These are phyloP conservation scores for Melanomma pulvis-pyrius DNA, from an alignment of 495 filamentous ascomycete species.

Conservation along the genomic window DNA sequence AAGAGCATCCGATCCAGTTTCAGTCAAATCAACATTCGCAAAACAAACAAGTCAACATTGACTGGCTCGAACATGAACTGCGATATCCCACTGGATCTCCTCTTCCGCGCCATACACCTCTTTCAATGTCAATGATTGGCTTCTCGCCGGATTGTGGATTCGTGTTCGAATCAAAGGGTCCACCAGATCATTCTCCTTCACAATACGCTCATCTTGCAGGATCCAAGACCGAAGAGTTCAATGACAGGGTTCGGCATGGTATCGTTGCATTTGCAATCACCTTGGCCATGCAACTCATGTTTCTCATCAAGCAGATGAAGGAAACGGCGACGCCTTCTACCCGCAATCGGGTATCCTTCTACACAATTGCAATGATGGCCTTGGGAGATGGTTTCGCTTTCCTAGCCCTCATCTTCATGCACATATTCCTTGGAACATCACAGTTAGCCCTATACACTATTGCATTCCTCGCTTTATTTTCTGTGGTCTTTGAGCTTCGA, in stretches of 20 bases:
- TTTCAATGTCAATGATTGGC: slow-evolving; percentile 80
- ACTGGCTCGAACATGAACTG: slow-evolving; percentile 79
- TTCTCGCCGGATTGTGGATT: slow-evolving; percentile 95
- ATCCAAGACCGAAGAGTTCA: slow-evolving; percentile 75
- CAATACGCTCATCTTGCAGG: slow-evolving; percentile 72
- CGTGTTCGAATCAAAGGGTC: slow-evolving; percentile 84
- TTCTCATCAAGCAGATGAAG: slow-evolving; percentile 84
- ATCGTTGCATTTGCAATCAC: slow-evolving; percentile 67
- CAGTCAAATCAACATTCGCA: slow-evolving; percentile 31
- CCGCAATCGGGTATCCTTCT: slow-evolving; percentile 85
- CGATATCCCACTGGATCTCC: slow-evolving; percentile 83
- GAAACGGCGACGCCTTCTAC: slow-evolving; percentile 95
- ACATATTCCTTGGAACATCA: slow-evolving; percentile 56
- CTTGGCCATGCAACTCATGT: slow-evolving; percentile 68
- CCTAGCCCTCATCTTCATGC: slow-evolving; percentile 65
- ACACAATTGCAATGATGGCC: slow-evolving; percentile 81
- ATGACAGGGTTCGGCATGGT: slow-evolving; percentile 65
- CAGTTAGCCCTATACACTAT: slow-evolving; percentile 43
- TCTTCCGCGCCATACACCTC: slow-evolving; percentile 63
- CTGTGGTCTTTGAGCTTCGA: slow-evolving; percentile 73
- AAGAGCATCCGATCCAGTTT: slow-evolving; percentile 67
- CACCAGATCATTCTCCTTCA: slow-evolving; percentile 66
- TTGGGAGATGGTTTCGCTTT: slow-evolving; percentile 75
- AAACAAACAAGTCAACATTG: slow-evolving; percentile 51
- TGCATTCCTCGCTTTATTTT: slow-evolving; percentile 69